These are phyloP conservation scores for Jackrogersella minutella DNA, from an alignment of 495 filamentous ascomycete genomes.

Conservation along the genomic window DNA sequence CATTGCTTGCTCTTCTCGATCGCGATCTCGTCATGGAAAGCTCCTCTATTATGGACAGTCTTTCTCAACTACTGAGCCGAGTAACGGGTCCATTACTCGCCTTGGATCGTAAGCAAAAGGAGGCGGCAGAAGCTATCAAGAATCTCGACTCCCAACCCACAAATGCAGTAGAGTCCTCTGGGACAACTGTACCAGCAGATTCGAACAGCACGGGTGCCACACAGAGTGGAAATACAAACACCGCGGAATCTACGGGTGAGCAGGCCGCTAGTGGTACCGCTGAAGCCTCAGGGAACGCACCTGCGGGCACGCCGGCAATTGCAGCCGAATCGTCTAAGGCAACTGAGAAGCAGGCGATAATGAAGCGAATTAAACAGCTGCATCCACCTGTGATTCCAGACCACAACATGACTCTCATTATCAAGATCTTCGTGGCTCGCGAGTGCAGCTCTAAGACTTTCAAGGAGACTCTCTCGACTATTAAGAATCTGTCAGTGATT, in stretches of 20 bases:
- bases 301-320: constrained; percentile 26
- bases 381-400: constrained; percentile 89
- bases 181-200: constrained; percentile 36
- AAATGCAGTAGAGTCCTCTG: constrained; percentile 38
- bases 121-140: constrained; percentile 66
- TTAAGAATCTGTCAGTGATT: constrained; percentile 95
- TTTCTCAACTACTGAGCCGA: constrained; percentile 84
- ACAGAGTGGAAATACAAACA: not conserved
- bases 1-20: constrained; percentile 85
- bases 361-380: constrained; percentile 77
- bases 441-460: constrained; percentile 98
- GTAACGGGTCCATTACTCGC: constrained; percentile 87
- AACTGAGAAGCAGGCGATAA: constrained; percentile 59
- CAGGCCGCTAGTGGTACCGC: constrained; percentile 30
- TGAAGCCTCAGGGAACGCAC: constrained; percentile 37
- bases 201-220: constrained; percentile 25
- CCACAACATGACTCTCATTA: constrained; percentile 87
- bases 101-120: constrained; percentile 84
- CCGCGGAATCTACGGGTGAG: constrained; percentile 11
- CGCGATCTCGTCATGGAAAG: constrained; percentile 94
- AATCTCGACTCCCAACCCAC: constrained; percentile 58
- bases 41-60: constrained; percentile 90
- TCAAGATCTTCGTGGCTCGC: constrained; percentile 92
- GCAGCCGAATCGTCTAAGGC: constrained; percentile 55
- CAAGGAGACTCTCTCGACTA: constrained; percentile 93